Evolutionary conservation across 1,139 yeast species (phyloP), one percentile per base, ranked within the genome.

Genomic region (Taphrina wiesneri): DNA sequence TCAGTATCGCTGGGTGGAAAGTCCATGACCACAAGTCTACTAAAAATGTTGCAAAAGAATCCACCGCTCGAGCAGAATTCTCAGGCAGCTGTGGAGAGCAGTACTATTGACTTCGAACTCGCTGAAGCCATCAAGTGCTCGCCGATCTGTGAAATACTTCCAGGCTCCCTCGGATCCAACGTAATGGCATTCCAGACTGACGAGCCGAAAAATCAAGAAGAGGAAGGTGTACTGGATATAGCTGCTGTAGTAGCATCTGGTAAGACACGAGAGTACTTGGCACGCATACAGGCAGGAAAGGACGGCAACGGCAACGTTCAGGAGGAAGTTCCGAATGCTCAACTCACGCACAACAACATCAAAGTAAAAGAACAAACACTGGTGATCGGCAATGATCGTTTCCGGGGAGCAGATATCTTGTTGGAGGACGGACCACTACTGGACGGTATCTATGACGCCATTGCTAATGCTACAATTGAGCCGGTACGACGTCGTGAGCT

Each of bases 201-300:
- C 25, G 68, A 65, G 15, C 46, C 63, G 15, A 41, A 66, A 41
- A 75, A 74, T 2, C 68, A 73, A 30, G 85, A 82, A 13, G 87
- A 85, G 47, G 95, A 88, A 41, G 93, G 90, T 56, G 84, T 86
- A 2, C 82, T 90, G 62, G 97, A 93, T 75, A 92, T 93, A 59
- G 97, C 97, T 0, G 90, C 90, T 49, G 85, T 91, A 72, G 96
- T 93, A 7, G 85, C 96, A 0, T 86, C 90, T 68, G 90, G 86
- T 11, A 82, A 86, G 70, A 84, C 90, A 1, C 80, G 87, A 67
- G 90, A 86, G 73, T 79, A 86, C 43, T 76, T 87, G 63, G 88
- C 83, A 64, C 84, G 83, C 72, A 80, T 85, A 62, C 87, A 84
- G 71, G 78, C 77, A 66, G 79, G 81, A 66, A 79, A 79, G 64